Conservation (phyloP, 495 filamentous ascomycete species). For the Apodospora peruviana region DNA sequence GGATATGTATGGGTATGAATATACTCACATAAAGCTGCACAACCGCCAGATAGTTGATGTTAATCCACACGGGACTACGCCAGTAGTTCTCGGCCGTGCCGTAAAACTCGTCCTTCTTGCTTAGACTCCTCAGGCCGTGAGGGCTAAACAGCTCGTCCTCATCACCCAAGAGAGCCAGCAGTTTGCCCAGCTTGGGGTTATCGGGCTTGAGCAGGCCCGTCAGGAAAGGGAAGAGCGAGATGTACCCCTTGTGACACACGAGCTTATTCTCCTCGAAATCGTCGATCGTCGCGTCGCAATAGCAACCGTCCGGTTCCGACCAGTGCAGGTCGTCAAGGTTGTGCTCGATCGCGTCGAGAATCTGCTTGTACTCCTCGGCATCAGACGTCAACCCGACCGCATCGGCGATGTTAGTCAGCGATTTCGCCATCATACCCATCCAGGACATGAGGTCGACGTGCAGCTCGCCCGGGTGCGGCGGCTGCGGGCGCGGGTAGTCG, state of each 20-base stretch:
- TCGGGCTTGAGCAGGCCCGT: conserved; percentile 67
- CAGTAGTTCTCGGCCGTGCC: conserved; percentile 95
- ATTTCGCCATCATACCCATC: conserved; percentile 90
- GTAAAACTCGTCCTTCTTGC: conserved; percentile 75
- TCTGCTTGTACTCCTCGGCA: conserved; percentile 60
- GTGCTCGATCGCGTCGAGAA: conserved; percentile 70
- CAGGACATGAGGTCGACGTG: conserved; percentile 93
- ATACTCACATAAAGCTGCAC: conserved; percentile 71
- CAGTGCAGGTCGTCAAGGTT: conserved; percentile 96
- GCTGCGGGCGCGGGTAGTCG: conserved; percentile 90
- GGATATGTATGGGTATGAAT: background rate
- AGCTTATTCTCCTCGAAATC: conserved; percentile 86
- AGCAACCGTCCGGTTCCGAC: conserved; percentile 70
- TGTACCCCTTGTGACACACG: conserved; percentile 95
- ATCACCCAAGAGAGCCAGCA: conserved; percentile 73
- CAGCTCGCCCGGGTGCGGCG: conserved; percentile 95
- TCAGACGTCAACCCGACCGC: conserved; percentile 70
- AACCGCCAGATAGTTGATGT: conserved; percentile 90
- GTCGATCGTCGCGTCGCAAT: conserved; percentile 94
- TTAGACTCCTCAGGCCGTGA: conserved; percentile 80
- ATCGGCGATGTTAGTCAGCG: conserved; percentile 70
- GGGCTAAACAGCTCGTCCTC: conserved; percentile 83
- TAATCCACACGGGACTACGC: conserved; percentile 94
- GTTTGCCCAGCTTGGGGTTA: conserved; percentile 61
- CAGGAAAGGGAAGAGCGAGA: conserved; percentile 91